Conservation (phyloP, 345 rosid species). For the Ailanthus altissimus region DNA sequence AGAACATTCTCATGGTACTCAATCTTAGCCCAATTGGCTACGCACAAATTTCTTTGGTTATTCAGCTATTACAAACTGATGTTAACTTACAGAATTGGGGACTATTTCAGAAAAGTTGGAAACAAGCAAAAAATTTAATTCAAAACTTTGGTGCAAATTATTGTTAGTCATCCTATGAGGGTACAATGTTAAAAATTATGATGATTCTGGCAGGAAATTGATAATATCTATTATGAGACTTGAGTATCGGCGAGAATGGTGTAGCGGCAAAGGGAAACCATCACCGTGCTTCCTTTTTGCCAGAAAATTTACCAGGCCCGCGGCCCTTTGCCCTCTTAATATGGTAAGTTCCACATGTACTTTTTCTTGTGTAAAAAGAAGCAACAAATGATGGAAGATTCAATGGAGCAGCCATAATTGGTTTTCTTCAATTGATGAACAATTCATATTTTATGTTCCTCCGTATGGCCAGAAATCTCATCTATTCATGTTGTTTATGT, state of each 20-base stretch:
- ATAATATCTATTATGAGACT: slow-evolving; percentile 86
- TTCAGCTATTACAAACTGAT: background rate
- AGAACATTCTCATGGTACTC: background rate
- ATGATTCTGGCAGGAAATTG: slow-evolving; percentile 55
- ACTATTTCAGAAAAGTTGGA: background rate
- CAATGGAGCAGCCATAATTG: background rate
- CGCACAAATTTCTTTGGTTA: background rate
- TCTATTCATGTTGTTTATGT: slow-evolving; percentile 8
- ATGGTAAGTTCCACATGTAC: slow-evolving; percentile 41
- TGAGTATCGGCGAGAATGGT: slow-evolving; percentile 91
- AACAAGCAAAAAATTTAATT: background rate
- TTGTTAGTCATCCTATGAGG: background rate
- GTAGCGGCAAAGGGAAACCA: slow-evolving; percentile 82
- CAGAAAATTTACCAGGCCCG: slow-evolving; percentile 89
- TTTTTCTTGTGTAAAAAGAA: background rate
- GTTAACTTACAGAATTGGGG: background rate
- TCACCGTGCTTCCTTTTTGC: slow-evolving; percentile 89
- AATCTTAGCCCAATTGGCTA: background rate
- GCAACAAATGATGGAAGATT: background rate
- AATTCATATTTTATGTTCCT: background rate
- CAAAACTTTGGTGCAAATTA: background rate
- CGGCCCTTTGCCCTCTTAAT: slow-evolving; percentile 77
- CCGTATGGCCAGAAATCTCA: background rate
- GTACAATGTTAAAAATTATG: background rate
- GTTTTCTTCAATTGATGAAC: background rate